These are phyloP conservation scores for Trichoderma brevicompactum DNA, from an alignment of 2,329 filamentous ascomycete genomes.

Conservation along the genomic window DNA sequence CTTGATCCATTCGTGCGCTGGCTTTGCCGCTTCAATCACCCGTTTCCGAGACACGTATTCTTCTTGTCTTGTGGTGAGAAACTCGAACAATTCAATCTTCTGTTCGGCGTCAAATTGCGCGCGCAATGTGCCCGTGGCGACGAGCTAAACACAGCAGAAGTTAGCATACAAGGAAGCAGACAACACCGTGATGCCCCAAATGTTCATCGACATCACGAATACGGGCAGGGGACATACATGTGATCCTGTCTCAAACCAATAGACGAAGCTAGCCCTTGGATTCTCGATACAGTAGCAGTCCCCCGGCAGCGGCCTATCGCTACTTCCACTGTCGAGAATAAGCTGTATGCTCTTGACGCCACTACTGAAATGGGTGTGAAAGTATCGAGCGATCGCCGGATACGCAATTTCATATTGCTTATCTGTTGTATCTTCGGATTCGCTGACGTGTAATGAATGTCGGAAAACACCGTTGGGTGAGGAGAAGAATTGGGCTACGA, in stretches of 20 bases:
- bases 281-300: slow-evolving; percentile 77
- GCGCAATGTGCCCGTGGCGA: slow-evolving; percentile 75
- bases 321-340: slow-evolving; percentile 70
- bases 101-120: slow-evolving; percentile 79
- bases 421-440: slow-evolving; percentile 60
- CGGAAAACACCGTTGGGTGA: slow-evolving; percentile 74
- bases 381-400: slow-evolving; percentile 83
- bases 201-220: background rate
- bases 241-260: slow-evolving; percentile 84
- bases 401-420: slow-evolving; percentile 89
- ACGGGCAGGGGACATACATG: slow-evolving; percentile 63
- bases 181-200: background rate
- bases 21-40: slow-evolving; percentile 64
- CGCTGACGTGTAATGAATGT: slow-evolving; percentile 66
- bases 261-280: slow-evolving; percentile 76
- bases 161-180: slow-evolving; percentile 35
- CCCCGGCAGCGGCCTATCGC: slow-evolving; percentile 60
- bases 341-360: slow-evolving; percentile 86
- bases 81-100: slow-evolving; percentile 84
- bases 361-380: slow-evolving; percentile 85
- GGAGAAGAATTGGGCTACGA: slow-evolving; percentile 80
- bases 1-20: slow-evolving; percentile 67
- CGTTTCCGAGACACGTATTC: slow-evolving; percentile 79
- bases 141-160: slow-evolving; percentile 56
- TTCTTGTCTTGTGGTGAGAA: slow-evolving; percentile 74